Conservation (phyloP, 2,329 filamentous ascomycete genomes). For the Alternaria viburni region DNA sequence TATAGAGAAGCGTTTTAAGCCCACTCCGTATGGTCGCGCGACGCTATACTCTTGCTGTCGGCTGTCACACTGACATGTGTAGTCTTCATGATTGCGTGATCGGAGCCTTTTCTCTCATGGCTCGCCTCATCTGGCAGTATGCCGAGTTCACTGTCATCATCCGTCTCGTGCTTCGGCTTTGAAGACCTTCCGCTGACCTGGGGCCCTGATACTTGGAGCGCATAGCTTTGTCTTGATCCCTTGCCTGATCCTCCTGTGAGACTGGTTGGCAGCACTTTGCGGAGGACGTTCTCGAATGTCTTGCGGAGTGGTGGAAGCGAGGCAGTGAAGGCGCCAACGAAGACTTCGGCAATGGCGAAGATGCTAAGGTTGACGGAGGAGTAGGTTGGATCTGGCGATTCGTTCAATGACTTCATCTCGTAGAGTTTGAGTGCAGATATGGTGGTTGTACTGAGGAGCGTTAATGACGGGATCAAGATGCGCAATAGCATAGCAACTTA, state of each 20-base stretch:
- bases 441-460: slow-evolving; percentile 23
- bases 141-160: slow-evolving; percentile 25
- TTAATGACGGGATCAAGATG: background rate
- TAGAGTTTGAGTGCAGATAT: slow-evolving; percentile 36
- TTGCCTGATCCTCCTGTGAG: slow-evolving; percentile 19
- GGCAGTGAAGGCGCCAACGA: slow-evolving; percentile 35
- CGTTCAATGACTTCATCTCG: slow-evolving; percentile 29
- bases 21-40: slow-evolving; percentile 16
- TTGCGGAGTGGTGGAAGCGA: slow-evolving; percentile 35
- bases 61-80: slow-evolving; percentile 22
- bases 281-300: slow-evolving; percentile 30
- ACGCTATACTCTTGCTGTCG: slow-evolving; percentile 9
- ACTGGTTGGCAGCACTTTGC: slow-evolving; percentile 26
- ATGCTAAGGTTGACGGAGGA: slow-evolving; percentile 31
- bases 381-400: slow-evolving; percentile 30
- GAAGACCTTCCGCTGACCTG: slow-evolving; percentile 5
- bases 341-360: slow-evolving; percentile 32
- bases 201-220: slow-evolving; percentile 16
- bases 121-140: slow-evolving; percentile 16
- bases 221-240: slow-evolving; percentile 23
- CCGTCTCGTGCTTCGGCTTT: slow-evolving; percentile 12
- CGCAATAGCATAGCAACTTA: slow-evolving; percentile 2
- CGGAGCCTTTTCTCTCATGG: background rate
- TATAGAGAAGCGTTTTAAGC: slow-evolving; percentile 6
- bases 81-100: slow-evolving; percentile 18